phyloP scores from a whole-genome alignment of 352 stramenopile species.

The Phytophthora boehmeriae region DNA sequence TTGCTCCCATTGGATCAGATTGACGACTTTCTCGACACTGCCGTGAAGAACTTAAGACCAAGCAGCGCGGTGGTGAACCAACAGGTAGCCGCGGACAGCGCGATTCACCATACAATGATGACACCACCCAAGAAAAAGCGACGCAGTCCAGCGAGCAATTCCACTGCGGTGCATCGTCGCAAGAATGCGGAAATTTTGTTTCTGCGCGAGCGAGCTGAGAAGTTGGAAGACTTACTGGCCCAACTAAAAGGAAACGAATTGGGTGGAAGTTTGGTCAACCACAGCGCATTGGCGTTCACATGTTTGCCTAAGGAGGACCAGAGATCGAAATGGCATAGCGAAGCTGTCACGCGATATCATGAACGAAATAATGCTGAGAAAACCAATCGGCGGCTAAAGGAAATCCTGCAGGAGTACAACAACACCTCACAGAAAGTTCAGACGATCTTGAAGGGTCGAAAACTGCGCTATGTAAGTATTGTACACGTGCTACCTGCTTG shows the following conservation, averaged over 20 bases:
- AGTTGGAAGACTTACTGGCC: slow-evolving; percentile 15
- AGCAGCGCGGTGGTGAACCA: not conserved
- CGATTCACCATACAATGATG: too few species aligned
- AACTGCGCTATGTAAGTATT: slow-evolving; percentile 5
- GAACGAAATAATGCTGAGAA: slow-evolving; percentile 17
- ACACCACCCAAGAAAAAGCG: slow-evolving; percentile 10
- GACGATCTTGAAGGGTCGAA: slow-evolving; percentile 6
- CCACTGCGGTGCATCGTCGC: slow-evolving; percentile 16
- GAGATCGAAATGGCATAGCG: slow-evolving; percentile 2
- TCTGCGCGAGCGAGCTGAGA: slow-evolving; percentile 10
- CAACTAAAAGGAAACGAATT: slow-evolving; percentile 11
- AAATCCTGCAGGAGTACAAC: slow-evolving; percentile 8
- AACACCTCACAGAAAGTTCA: slow-evolving; percentile 7
- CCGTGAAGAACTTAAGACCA: not conserved
- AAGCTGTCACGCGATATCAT: slow-evolving; percentile 10
- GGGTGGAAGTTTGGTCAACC: not conserved
- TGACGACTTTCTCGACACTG: slow-evolving; percentile 1
- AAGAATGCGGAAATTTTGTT: slow-evolving; percentile 18
- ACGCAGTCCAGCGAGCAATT: slow-evolving; percentile 7
- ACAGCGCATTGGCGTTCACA: not conserved
- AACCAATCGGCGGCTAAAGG: slow-evolving; percentile 23
- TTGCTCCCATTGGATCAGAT: not conserved
- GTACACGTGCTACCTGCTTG: too few species aligned
- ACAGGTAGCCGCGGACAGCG: not conserved
- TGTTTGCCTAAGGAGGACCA: too few species aligned